These are phyloP conservation scores for Nicotiana tomentosiformis DNA, from an alignment of 257 asterid genomes.

Conservation along the genomic window DNA sequence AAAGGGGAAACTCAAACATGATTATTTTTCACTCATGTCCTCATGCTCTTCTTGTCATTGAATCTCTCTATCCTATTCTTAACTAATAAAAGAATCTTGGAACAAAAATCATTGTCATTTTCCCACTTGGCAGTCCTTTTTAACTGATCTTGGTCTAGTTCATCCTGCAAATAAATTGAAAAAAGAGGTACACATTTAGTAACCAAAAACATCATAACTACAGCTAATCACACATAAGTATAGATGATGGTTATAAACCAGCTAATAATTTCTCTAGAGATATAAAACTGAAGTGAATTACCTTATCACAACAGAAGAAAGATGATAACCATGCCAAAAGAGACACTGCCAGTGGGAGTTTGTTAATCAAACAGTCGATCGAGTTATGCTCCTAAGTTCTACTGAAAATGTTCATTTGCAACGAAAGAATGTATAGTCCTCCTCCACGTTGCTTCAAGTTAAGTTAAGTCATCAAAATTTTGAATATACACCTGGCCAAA, in stretches of 20 bases:
- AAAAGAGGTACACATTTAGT: not conserved
- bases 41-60: conserved; percentile 36
- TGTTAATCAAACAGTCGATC: conserved; percentile 19
- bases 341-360: conserved; percentile 17
- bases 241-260: not conserved
- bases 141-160: conserved; percentile 1
- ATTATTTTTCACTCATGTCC: conserved; percentile 35
- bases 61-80: conserved; percentile 29
- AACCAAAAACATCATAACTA: not conserved
- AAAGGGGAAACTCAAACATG: conserved; percentile 27
- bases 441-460: conserved; percentile 14
- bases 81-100: conserved; percentile 50
- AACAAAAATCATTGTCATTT: conserved; percentile 17
- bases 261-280: not conserved
- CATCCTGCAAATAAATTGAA: conserved; percentile 33
- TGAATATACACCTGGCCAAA: conserved; percentile 58
- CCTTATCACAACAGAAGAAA: conserved; percentile 15
- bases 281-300: not conserved
- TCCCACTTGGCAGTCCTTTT: conserved; percentile 28
- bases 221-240: not conserved
- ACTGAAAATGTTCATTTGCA: conserved; percentile 18
- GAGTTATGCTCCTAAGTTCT: conserved; percentile 21
- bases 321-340: not conserved
- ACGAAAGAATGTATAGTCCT: conserved; percentile 15
- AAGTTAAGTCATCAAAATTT: conserved; percentile 39